Conservation (phyloP, 1,284 basidiomycete species). For the Puccinia hordei region DNA sequence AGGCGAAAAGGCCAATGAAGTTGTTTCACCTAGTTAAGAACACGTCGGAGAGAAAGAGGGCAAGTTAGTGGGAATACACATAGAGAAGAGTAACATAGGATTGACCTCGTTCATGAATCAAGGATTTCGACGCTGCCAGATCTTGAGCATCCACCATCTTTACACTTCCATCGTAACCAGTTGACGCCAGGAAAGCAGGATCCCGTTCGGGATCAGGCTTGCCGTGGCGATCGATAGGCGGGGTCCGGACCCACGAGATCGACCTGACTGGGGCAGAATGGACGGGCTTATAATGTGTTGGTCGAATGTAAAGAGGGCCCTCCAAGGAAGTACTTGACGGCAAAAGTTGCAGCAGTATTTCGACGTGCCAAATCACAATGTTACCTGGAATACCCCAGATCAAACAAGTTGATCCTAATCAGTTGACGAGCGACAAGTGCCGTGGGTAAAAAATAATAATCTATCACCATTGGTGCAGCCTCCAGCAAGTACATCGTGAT, state of each 20-base stretch:
- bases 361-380: constrained; percentile 74
- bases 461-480: constrained; percentile 76
- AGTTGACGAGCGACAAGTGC: background rate
- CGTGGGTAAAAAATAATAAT: background rate
- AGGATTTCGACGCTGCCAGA: constrained; percentile 64
- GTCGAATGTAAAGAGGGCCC: constrained; percentile 63
- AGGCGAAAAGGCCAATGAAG: constrained; percentile 36
- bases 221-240: constrained; percentile 65
- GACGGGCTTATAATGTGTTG: constrained; percentile 70
- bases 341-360: constrained; percentile 60
- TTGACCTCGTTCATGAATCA: constrained; percentile 71
- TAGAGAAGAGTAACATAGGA: background rate
- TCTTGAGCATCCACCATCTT: constrained; percentile 74
- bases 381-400: constrained; percentile 64
- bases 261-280: constrained; percentile 78
- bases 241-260: constrained; percentile 71
- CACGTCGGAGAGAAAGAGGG: background rate
- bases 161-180: constrained; percentile 75
- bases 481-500: constrained; percentile 74
- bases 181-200: constrained; percentile 72
- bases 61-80: background rate
- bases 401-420: constrained; percentile 9
- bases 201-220: constrained; percentile 63
- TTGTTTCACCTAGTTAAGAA: constrained; percentile 36
- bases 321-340: constrained; percentile 53